These are phyloP conservation scores for Trifolium dubium DNA, from an alignment of 306 rosid genomes.

Conservation along the genomic window DNA sequence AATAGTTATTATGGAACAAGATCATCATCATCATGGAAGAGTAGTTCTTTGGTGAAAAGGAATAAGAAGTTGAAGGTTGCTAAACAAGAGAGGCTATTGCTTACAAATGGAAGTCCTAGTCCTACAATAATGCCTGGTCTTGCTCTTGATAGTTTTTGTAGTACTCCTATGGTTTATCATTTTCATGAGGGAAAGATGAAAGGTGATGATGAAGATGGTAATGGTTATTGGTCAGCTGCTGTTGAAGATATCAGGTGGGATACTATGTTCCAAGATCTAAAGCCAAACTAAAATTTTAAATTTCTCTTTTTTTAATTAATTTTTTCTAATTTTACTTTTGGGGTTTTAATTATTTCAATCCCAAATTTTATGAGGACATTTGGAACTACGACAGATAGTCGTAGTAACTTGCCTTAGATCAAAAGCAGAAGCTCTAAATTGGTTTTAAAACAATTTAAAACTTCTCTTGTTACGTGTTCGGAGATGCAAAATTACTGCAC, in stretches of 20 bases:
- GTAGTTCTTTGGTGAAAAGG: slow-evolving; percentile 63
- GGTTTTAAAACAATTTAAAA: not conserved
- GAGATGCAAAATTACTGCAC: not conserved
- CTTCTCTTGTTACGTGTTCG: not conserved
- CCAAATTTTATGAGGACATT: not conserved
- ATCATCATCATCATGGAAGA: slow-evolving; percentile 59
- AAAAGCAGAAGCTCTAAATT: not conserved
- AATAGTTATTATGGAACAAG: slow-evolving; percentile 45
- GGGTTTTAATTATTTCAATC: not conserved
- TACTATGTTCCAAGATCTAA: slow-evolving; percentile 89
- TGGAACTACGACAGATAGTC: not conserved
- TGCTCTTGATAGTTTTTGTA: slow-evolving; percentile 54
- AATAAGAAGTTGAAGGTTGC: slow-evolving; percentile 50
- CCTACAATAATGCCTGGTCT: slow-evolving; percentile 48
- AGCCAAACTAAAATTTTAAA: slow-evolving; percentile 62
- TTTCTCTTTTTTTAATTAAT: not conserved
- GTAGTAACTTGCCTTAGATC: not conserved
- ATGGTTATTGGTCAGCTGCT: slow-evolving; percentile 72
- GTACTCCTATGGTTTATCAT: slow-evolving; percentile 62
- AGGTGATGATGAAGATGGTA: slow-evolving; percentile 39
- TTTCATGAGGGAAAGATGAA: slow-evolving; percentile 52
- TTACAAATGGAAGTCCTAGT: slow-evolving; percentile 78
- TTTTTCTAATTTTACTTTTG: not conserved
- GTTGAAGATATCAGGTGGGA: slow-evolving; percentile 95
- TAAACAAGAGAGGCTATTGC: slow-evolving; percentile 63